phyloP scores from a whole-genome alignment of 1,139 yeast genomes.

The Insectozyma bohioensis region DNA sequence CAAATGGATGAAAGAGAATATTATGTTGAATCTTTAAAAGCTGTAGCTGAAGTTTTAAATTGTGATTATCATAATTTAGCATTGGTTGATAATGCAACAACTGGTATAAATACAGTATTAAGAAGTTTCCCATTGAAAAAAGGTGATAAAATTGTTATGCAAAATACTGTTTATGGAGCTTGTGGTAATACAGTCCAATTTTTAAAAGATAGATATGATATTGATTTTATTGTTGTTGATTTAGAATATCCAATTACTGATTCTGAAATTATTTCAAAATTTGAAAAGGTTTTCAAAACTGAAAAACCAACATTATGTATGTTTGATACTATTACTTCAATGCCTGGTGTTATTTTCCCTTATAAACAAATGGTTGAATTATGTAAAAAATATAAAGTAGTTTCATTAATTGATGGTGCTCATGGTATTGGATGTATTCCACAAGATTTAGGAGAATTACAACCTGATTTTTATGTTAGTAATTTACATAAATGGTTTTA shows the following conservation, averaged over 20 bases:
- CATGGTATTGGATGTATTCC: conserved; percentile 61
- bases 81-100: conserved; percentile 58
- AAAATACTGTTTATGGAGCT: conserved; percentile 57
- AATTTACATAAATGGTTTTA: conserved; percentile 73
- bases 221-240: conserved; percentile 45
- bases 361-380: conserved; percentile 47
- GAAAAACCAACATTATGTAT: conserved; percentile 41
- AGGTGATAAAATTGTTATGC: conserved; percentile 56
- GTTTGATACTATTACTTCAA: conserved; percentile 62
- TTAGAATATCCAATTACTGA: conserved; percentile 52
- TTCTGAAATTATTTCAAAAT: conserved; percentile 43
- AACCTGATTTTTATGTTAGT: conserved; percentile 63
- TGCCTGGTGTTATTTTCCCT: conserved; percentile 65
- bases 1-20: conserved; percentile 21
- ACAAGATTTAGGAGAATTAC: conserved; percentile 34
- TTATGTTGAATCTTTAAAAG: conserved; percentile 31
- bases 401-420: conserved; percentile 71
- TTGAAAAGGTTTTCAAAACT: conserved; percentile 29
- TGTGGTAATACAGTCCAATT: conserved; percentile 55
- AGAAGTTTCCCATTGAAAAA: conserved; percentile 51
- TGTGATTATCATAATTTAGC: conserved; percentile 48
- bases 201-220: conserved; percentile 39
- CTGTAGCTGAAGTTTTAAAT: conserved; percentile 39
- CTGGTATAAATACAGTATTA: conserved; percentile 58
- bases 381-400: conserved; percentile 46